Conservation (phyloP, 1,284 basidiomycete species). For the Ustanciosporium gigantosporum region DNA sequence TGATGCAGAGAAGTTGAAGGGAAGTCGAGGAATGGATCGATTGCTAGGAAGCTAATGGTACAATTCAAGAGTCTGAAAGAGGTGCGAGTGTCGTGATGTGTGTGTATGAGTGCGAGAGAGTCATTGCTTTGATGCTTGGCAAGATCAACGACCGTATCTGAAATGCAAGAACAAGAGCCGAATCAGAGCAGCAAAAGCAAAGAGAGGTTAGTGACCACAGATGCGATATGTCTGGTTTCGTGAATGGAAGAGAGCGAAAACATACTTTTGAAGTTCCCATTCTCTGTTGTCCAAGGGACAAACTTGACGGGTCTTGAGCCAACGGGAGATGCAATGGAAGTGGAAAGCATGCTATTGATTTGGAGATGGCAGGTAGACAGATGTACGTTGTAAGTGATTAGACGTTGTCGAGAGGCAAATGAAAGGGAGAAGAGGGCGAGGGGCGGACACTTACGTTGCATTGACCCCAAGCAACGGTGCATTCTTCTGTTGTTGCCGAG, state of each 20-base stretch:
- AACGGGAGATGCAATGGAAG: constrained; percentile 99
- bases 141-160: constrained; percentile 38
- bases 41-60: no score
- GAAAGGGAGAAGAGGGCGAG: no score
- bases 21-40: no score
- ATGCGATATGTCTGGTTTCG: background rate
- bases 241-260: constrained; percentile 2
- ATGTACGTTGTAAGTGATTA: no score
- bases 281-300: constrained; percentile 93
- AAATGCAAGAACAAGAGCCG: background rate
- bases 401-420: no score
- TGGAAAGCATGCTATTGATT: constrained; percentile 89
- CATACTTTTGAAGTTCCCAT: constrained; percentile 87
- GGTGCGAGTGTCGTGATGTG: no score
- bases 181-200: background rate
- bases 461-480: constrained; percentile 98
- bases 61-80: no score
- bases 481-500: constrained; percentile 92
- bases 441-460: constrained; percentile 95
- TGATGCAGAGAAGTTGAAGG: no score
- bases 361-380: no score
- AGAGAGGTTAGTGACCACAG: no score
- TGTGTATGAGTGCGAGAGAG: no score
- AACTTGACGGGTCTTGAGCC: constrained; percentile 98
- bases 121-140: no score